A percentile compares a stretch with the other conserved stretches of the same genome.
These are phyloP conservation scores for Linnemannia exigua DNA, from an alignment of 192 early-diverging fungal genomes.

Conservation along the genomic window DNA sequence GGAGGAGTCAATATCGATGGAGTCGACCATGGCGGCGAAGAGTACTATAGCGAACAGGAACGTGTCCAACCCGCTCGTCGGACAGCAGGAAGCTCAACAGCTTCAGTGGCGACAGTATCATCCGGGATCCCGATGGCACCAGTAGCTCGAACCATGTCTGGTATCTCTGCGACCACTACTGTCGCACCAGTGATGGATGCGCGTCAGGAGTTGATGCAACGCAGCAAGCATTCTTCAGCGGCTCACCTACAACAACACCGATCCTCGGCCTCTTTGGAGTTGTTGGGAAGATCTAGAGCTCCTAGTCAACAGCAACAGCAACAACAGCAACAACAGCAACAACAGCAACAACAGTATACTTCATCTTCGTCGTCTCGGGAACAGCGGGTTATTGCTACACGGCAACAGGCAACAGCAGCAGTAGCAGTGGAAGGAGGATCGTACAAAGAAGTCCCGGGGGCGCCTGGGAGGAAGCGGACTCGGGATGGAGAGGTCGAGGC, in stretches of 20 bases:
- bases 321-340: slow-evolving; percentile 19
- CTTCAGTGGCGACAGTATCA: background rate
- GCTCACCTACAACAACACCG: slow-evolving; percentile 10
- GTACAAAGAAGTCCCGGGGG: background rate
- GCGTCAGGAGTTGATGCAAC: slow-evolving; percentile 33
- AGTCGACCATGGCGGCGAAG: background rate
- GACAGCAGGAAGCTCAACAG: background rate
- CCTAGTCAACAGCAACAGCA: slow-evolving; percentile 11
- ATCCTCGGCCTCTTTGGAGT: slow-evolving; percentile 9
- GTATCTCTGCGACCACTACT: background rate
- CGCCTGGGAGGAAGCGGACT: background rate
- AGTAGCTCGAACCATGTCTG: background rate
- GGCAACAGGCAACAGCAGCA: background rate
- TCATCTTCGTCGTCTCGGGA: background rate
- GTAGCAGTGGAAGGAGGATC: background rate
- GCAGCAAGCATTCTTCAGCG: slow-evolving; percentile 19
- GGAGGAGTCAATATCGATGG: background rate
- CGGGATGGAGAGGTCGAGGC: background rate
- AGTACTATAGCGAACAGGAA: slow-evolving; percentile 16
- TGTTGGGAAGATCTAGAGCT: background rate
- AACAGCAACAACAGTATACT: slow-evolving; percentile 4
- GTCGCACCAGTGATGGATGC: slow-evolving; percentile 8
- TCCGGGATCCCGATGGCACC: background rate
- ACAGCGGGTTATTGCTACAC: background rate
- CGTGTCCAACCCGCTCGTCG: slow-evolving; percentile 18